phyloP scores from a whole-genome alignment of 768 basidiomycete genomes.

The Pleurotus cornucopiae region DNA sequence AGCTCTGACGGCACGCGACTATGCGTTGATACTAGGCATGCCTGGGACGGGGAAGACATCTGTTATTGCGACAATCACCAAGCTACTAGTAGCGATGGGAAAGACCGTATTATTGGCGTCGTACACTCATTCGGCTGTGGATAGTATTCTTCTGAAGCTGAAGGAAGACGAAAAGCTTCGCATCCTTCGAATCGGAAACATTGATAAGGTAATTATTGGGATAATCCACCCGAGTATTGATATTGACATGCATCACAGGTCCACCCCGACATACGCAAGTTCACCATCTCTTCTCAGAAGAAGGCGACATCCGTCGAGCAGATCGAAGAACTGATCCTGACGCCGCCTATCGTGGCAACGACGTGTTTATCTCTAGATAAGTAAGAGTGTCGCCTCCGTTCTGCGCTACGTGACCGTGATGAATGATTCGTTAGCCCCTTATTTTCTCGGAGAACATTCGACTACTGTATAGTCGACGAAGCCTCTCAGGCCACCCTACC shows the following conservation, averaged over 20 bases:
- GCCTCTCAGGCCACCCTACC: constrained; percentile 97
- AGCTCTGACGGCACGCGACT: constrained; percentile 79
- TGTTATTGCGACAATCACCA: constrained; percentile 85
- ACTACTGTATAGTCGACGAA: constrained; percentile 97
- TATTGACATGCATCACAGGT: constrained; percentile 42
- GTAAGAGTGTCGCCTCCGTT: constrained; percentile 41
- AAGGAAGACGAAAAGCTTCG: constrained; percentile 56
- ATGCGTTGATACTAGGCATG: constrained; percentile 93
- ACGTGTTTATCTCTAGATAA: constrained; percentile 94
- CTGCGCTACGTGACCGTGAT: constrained; percentile 27
- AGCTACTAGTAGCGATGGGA: constrained; percentile 69
- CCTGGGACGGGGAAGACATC: constrained; percentile 99
- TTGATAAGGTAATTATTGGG: constrained; percentile 67
- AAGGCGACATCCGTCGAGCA: constrained; percentile 71
- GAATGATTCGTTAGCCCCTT: constrained; percentile 51
- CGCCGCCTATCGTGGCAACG: constrained; percentile 91
- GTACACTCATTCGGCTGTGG: constrained; percentile 98
- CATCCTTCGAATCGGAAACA: constrained; percentile 83
- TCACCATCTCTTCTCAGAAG: constrained; percentile 57
- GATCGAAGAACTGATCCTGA: constrained; percentile 77
- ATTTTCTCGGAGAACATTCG: constrained; percentile 82
- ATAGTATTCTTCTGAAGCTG: constrained; percentile 90
- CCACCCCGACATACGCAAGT: constrained; percentile 73
- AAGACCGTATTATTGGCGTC: constrained; percentile 88
- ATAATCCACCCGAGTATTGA: no score